Evolutionary conservation across 768 basidiomycete species (phyloP).

Genomic region (Lyophyllum atratum): DNA sequence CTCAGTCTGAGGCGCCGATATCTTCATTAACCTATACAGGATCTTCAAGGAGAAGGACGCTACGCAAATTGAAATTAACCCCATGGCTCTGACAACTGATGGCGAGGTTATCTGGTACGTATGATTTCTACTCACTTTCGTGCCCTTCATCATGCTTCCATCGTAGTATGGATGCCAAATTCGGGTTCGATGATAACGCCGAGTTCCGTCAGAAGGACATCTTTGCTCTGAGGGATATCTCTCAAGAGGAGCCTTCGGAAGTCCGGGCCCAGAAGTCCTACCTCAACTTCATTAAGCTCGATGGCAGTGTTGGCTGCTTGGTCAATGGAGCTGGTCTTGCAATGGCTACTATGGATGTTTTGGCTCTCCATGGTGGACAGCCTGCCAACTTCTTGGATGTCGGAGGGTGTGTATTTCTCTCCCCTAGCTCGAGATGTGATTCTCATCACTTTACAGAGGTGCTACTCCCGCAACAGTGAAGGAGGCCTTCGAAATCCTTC

Average conservation of each 20-base stretch:
- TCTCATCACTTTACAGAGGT: slow-evolving; percentile 51
- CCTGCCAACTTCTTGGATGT: slow-evolving; percentile 99
- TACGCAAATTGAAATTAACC: slow-evolving; percentile 99
- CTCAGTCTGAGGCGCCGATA: slow-evolving; percentile 88
- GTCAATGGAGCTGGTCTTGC: slow-evolving; percentile 99
- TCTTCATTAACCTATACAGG: slow-evolving; percentile 91
- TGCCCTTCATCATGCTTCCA: slow-evolving; percentile 4
- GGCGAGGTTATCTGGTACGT: slow-evolving; percentile 88
- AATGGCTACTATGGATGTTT: slow-evolving; percentile 99
- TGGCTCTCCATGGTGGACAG: slow-evolving; percentile 92
- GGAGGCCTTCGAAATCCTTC: slow-evolving; percentile 96
- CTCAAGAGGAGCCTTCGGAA: slow-evolving; percentile 96
- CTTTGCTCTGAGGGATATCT: slow-evolving; percentile 85
- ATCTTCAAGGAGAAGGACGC: slow-evolving; percentile 99
- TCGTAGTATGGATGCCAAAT: slow-evolving; percentile 97
- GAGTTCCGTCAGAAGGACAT: slow-evolving; percentile 95
- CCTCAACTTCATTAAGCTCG: slow-evolving; percentile 98
- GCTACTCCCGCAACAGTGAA: slow-evolving; percentile 99
- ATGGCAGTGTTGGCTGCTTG: slow-evolving; percentile 94
- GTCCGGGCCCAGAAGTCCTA: slow-evolving; percentile 96
- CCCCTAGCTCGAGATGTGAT: neutral
- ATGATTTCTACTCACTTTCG: neutral
- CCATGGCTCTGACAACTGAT: slow-evolving; percentile 89
- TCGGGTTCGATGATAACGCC: slow-evolving; percentile 99
- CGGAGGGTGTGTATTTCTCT: slow-evolving; percentile 66